These are phyloP conservation scores for Ophiocordyceps camponoti-saundersi DNA, from an alignment of 2,329 filamentous ascomycete species.

Conservation along the genomic window DNA sequence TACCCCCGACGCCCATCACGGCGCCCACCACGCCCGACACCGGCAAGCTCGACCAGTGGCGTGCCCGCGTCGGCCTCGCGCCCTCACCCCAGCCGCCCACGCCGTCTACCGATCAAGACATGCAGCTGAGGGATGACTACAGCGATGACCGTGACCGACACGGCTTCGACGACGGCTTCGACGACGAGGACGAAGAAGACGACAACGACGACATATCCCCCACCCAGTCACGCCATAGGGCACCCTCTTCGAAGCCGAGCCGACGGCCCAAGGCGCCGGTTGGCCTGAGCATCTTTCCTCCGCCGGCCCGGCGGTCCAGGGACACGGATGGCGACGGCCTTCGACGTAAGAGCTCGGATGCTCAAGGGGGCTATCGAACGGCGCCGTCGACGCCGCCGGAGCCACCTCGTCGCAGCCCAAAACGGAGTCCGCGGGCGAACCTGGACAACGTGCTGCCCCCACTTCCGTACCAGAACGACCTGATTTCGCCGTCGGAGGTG, in stretches of 20 bases:
- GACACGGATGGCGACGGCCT: not conserved
- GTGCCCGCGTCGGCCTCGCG: slow-evolving; percentile 10
- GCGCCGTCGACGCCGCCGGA: slow-evolving; percentile 8
- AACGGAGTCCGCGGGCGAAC: slow-evolving; percentile 7
- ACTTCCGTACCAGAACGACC: not conserved
- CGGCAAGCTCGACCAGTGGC: slow-evolving; percentile 16
- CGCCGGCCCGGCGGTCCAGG: not conserved
- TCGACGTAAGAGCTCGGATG: not conserved
- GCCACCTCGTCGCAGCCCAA: slow-evolving; percentile 12
- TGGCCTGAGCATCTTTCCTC: not conserved
- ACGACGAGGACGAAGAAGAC: not conserved
- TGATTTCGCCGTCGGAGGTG: not conserved
- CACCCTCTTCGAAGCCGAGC: not conserved
- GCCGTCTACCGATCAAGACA: slow-evolving; percentile 1
- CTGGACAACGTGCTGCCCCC: slow-evolving; percentile 2
- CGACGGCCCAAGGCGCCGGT: not conserved
- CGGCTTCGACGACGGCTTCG: not conserved
- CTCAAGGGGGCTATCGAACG: slow-evolving; percentile 2
- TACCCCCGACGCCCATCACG: slow-evolving; percentile 11
- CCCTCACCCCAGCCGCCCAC: slow-evolving; percentile 1
- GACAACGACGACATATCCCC: not conserved
- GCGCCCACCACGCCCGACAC: slow-evolving; percentile 13
- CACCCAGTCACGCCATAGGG: not conserved
- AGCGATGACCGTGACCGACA: not conserved
- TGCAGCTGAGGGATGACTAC: not conserved